These are phyloP conservation scores for Blastobotrys proliferans DNA, from an alignment of 1,139 yeast genomes.

Conservation along the genomic window DNA sequence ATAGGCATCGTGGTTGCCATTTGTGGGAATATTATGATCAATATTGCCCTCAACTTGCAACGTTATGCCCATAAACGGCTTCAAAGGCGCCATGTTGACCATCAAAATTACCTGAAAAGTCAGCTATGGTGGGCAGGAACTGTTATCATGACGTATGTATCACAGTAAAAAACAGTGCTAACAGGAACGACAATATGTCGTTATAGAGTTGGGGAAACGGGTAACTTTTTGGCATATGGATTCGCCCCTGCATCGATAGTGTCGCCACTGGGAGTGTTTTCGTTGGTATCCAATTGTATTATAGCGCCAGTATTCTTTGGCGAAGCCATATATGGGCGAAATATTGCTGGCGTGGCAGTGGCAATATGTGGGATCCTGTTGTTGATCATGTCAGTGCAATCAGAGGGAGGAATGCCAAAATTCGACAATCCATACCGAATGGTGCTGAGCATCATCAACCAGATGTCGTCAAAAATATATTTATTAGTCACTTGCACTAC, in stretches of 20 bases:
- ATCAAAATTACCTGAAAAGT: conserved; percentile 25
- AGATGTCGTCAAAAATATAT: conserved; percentile 29
- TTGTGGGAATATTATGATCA: conserved; percentile 36
- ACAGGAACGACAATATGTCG: neutral
- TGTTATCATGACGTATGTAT: conserved; percentile 34
- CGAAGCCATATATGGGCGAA: conserved; percentile 34
- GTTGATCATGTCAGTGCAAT: conserved; percentile 35
- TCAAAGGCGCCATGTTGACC: too few relatives aligned
- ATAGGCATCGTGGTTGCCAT: conserved; percentile 37
- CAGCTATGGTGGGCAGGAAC: conserved; percentile 42
- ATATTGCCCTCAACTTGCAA: conserved; percentile 39
- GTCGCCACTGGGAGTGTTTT: conserved; percentile 45
- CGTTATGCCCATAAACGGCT: conserved; percentile 35
- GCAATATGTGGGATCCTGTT: conserved; percentile 40
- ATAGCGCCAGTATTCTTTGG: conserved; percentile 44
- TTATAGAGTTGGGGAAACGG: conserved; percentile 37
- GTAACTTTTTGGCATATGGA: conserved; percentile 46
- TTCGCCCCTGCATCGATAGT: conserved; percentile 45
- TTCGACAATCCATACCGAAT: conserved; percentile 25
- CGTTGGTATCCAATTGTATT: conserved; percentile 42
- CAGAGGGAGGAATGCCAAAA: conserved; percentile 14
- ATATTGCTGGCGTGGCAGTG: conserved; percentile 37
- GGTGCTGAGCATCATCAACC: conserved; percentile 29
- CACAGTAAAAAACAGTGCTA: neutral
- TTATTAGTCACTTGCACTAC: conserved; percentile 24